phyloP scores from a whole-genome alignment of 345 rosid genomes.

The Eucalyptus coolabah region DNA sequence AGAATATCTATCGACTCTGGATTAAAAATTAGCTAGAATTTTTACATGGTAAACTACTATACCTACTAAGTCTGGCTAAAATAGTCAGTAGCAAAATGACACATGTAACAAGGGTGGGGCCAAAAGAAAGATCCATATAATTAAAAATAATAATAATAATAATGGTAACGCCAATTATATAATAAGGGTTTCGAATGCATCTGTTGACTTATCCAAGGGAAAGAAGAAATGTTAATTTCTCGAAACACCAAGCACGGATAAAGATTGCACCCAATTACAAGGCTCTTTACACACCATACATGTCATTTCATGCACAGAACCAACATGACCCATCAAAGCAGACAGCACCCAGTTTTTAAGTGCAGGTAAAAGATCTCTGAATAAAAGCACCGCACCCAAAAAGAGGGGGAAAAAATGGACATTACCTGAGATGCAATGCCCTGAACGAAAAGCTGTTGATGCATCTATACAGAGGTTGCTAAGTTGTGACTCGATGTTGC shows the following conservation, averaged over 20 bases:
- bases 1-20: neutral
- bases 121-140: neutral
- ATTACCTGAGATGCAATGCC: slow-evolving; percentile 10
- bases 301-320: slow-evolving; percentile 12
- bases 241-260: neutral
- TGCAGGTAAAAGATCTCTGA: neutral
- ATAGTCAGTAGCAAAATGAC: neutral
- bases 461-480: slow-evolving; percentile 35
- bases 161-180: neutral
- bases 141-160: neutral
- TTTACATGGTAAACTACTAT: neutral
- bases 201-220: neutral
- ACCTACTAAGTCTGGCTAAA: neutral
- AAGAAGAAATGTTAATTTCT: neutral
- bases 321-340: neutral
- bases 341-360: neutral
- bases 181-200: neutral
- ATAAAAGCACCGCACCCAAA: neutral
- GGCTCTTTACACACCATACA: neutral
- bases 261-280: neutral
- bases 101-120: neutral
- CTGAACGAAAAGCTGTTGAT: slow-evolving; percentile 1
- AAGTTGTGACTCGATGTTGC: slow-evolving; percentile 48
- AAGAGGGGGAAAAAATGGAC: neutral
- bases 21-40: neutral